These are phyloP conservation scores for Daphne laureola DNA, from an alignment of 441 rosid species.

Conservation along the genomic window DNA sequence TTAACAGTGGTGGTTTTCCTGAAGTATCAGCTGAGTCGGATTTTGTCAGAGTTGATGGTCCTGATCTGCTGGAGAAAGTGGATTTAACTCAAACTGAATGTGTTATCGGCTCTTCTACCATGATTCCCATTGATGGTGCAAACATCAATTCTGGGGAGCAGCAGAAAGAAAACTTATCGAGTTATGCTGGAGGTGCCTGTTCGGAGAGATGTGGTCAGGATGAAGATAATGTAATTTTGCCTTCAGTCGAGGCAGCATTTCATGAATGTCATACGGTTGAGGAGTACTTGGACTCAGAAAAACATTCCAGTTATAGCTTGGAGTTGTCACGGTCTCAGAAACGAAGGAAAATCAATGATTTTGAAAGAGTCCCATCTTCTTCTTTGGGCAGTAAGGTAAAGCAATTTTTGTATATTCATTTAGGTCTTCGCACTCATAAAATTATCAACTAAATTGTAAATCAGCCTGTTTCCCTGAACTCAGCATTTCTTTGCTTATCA, in stretches of 20 bases:
- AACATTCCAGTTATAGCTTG: constrained; percentile 19
- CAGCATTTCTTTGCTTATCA: constrained; percentile 21
- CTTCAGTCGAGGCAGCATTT: constrained; percentile 19
- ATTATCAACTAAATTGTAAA: constrained; percentile 1
- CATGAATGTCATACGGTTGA: constrained; percentile 17
- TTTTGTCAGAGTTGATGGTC: constrained; percentile 7
- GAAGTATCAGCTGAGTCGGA: constrained; percentile 6
- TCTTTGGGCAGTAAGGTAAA: constrained; percentile 32
- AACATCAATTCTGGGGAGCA: constrained; percentile 14
- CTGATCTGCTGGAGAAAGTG: constrained; percentile 1
- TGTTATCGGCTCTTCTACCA: constrained; percentile 7
- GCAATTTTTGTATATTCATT: constrained; percentile 14
- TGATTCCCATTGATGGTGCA: constrained; percentile 16
- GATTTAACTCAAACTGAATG: constrained; percentile 8
- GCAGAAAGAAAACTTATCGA: constrained; percentile 11
- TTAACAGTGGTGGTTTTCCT: constrained; percentile 9
- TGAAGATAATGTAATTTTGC: constrained; percentile 15
- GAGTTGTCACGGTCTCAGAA: constrained; percentile 39
- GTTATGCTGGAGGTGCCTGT: constrained; percentile 12
- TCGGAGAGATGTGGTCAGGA: constrained; percentile 10
- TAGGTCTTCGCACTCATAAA: constrained; percentile 8
- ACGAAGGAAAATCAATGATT: constrained; percentile 35
- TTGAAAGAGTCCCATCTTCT: constrained; percentile 23
- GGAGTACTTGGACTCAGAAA: constrained; percentile 17
- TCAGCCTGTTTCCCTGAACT: constrained; percentile 16